These are phyloP conservation scores for Eucalyptus regnans DNA, from an alignment of 345 rosid genomes.

Conservation along the genomic window DNA sequence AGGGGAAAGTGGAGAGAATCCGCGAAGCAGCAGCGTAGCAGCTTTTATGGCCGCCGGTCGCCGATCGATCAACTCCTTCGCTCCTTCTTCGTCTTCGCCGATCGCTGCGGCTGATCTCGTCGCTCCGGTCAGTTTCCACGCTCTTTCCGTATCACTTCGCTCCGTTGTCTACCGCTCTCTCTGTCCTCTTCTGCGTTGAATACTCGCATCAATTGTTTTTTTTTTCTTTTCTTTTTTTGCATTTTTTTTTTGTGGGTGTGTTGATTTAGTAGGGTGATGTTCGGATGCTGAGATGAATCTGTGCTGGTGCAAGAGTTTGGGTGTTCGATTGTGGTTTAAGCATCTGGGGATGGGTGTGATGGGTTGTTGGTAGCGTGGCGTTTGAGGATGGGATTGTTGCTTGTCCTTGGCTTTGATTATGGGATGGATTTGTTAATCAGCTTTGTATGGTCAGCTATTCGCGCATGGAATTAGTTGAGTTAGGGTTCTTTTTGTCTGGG, in stretches of 20 bases:
- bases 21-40: neutral
- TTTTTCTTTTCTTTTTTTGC: neutral
- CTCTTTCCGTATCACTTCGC: neutral
- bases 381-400: neutral
- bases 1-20: neutral
- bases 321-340: neutral
- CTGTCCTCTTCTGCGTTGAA: neutral
- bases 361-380: neutral
- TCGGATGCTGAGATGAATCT: neutral
- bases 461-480: neutral
- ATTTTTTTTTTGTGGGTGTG: neutral
- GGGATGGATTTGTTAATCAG: neutral
- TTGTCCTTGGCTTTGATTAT: neutral
- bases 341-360: neutral
- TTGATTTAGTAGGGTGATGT: neutral
- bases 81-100: neutral
- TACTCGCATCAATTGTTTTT: neutral
- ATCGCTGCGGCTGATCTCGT: neutral
- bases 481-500: neutral
- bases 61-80: neutral
- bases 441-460: neutral
- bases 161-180: neutral
- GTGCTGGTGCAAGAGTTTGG: neutral
- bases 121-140: neutral
- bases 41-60: neutral